phyloP scores from a whole-genome alignment of 176 grass and related monocot species.

The Raddia guianensis region DNA sequence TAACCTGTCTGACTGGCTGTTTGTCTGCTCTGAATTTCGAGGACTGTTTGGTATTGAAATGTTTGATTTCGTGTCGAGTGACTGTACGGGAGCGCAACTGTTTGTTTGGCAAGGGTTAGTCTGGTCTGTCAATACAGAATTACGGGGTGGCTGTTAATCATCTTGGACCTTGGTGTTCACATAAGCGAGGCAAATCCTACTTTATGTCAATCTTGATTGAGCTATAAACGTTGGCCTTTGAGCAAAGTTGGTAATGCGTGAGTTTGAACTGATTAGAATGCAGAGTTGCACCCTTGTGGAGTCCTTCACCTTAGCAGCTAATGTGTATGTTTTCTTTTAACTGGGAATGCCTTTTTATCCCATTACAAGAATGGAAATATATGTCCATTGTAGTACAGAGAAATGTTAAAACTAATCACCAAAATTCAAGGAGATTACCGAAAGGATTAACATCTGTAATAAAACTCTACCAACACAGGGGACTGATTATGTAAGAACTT shows the following conservation, averaged over 20 bases:
- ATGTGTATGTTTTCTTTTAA: not conserved
- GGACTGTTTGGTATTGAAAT: not conserved
- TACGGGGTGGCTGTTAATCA: not conserved
- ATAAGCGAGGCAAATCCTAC: not conserved
- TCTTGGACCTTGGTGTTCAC: not conserved
- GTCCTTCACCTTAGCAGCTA: not conserved
- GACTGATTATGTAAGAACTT: too few species aligned
- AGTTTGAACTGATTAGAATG: not conserved
- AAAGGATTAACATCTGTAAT: too few species aligned
- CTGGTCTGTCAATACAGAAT: too few species aligned
- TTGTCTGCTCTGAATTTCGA: not conserved
- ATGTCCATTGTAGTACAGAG: too few species aligned
- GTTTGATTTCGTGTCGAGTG: slow-evolving; percentile 12
- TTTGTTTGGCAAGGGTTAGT: too few species aligned
- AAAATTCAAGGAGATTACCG: too few species aligned
- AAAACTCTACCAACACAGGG: too few species aligned
- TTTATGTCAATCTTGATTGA: not conserved
- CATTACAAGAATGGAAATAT: too few species aligned
- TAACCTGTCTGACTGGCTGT: not conserved
- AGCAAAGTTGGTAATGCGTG: not conserved
- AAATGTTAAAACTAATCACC: too few species aligned
- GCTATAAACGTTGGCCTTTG: not conserved
- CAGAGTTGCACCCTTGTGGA: not conserved
- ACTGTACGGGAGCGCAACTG: not conserved
- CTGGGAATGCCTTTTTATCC: too few species aligned